Base-by-base conservation (phyloP, 2,329 filamentous ascomycete species). In the Aspergillus ustus region DNA sequence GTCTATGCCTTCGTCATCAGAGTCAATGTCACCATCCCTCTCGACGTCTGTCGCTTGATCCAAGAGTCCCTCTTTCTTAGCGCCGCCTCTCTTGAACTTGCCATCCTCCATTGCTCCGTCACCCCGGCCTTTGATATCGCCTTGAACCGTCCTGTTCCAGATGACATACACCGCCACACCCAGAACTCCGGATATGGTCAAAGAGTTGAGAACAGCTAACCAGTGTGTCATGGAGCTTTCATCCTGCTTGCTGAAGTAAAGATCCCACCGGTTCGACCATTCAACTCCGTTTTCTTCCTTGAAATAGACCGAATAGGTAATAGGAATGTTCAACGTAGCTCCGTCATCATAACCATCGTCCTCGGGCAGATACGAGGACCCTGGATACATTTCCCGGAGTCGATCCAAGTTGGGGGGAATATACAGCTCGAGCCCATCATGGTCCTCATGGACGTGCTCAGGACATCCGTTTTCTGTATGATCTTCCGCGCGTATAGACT, bases 291-390 rank as follows among this genome's bases (percentile, higher is more conserved):
- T 85, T 64, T 96, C 91, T 74, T 96, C 91, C 55, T 91, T 88
- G 80, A 93, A 97, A 77, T 95, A 96, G 15, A 96, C 90, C 3
- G 92, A 94, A 78, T 96, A 97, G 0, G 91, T 91, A 77, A 93
- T 96, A 0, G 92, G 91, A 55, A 96, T 89, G 2, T 84, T 87
- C 53, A 95, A 76, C 2, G 82, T 91, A 15, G 86, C 85, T 28
- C 84, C 85, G 61, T 91, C 88, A 46, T 89, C 85, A 54, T 88
- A 85, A 46, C 82, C 79, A 40, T 84, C 82, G 44, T 83, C 80
- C 60, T 85, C 80, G 0, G 84, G 85, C 29, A 85, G 77, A 72
- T 89, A 88, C 1, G 87, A 87, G 0, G 84, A 84, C 29, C 86
- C 84, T 2, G 83, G 79, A 63, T 89, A 85, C 64, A 85, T 81